Percentiles rank a stretch among this genome's conserved stretches.
Conservation (phyloP, 805 yeast genomes). For the Lipomyces mesembrius region DNA sequence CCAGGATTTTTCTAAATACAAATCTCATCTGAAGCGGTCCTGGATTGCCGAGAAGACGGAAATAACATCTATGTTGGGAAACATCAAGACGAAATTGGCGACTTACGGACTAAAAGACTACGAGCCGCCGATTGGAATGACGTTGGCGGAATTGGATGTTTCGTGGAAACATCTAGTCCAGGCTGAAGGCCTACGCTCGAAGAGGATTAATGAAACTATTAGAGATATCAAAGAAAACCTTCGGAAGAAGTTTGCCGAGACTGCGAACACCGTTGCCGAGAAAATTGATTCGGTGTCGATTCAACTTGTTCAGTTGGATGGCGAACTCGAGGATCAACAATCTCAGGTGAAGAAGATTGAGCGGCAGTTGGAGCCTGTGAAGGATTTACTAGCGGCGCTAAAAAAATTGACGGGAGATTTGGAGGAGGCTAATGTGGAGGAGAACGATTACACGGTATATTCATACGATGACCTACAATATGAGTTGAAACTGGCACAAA, state of each 20-base stretch:
- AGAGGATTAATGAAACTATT: constrained; percentile 44
- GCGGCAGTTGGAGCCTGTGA: constrained; percentile 48
- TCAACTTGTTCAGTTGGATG: constrained; percentile 40
- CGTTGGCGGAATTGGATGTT: constrained; percentile 43
- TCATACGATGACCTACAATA: constrained; percentile 49
- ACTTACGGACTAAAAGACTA: constrained; percentile 47
- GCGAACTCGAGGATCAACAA: constrained; percentile 49
- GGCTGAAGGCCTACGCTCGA: constrained; percentile 46
- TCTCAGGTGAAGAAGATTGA: constrained; percentile 46
- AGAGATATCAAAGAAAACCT: constrained; percentile 46
- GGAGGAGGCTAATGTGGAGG: constrained; percentile 48
- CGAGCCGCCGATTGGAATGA: constrained; percentile 45
- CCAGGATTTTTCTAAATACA: constrained; percentile 42
- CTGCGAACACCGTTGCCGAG: constrained; percentile 45
- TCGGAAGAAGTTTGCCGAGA: constrained; percentile 44
- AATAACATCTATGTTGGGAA: constrained; percentile 46
- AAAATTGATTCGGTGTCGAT: constrained; percentile 41
- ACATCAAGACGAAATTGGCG: constrained; percentile 48
- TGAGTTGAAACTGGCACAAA: constrained; percentile 48
- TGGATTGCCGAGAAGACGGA: constrained; percentile 50
- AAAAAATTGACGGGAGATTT: constrained; percentile 41
- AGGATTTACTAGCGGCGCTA: constrained; percentile 42
- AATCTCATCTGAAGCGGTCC: constrained; percentile 44
- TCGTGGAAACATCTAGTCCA: constrained; percentile 45
- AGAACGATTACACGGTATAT: constrained; percentile 47